A percentile compares a stretch with the other conserved stretches of the same genome.
phyloP scores from a whole-genome alignment of 768 basidiomycete species.

The Clitopilus hobsonii region DNA sequence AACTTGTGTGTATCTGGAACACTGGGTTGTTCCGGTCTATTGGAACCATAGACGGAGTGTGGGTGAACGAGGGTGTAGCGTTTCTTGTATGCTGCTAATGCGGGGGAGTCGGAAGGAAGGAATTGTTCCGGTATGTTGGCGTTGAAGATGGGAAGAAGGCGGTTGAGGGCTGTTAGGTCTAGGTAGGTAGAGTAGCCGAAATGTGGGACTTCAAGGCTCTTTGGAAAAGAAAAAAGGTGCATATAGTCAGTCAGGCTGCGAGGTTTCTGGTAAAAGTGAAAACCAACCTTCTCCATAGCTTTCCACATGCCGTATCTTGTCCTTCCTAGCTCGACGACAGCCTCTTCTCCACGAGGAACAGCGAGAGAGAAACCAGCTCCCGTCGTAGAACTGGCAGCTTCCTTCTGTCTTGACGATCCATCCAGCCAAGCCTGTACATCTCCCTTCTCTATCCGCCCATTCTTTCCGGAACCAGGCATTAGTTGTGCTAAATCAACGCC shows the following conservation, averaged over 20 bases:
- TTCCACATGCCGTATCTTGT: constrained; percentile 87
- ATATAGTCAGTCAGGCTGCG: constrained; percentile 4
- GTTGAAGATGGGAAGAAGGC: constrained; percentile 60
- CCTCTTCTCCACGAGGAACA: constrained; percentile 31
- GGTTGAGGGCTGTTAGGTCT: constrained; percentile 68
- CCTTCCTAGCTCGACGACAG: constrained; percentile 66
- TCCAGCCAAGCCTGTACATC: constrained; percentile 66
- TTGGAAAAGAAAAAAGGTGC: too few relatives aligned
- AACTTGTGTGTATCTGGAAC: constrained; percentile 54
- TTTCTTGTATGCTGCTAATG: constrained; percentile 1
- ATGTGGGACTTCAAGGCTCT: constrained; percentile 85
- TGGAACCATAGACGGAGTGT: constrained; percentile 25
- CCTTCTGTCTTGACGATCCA: constrained; percentile 13
- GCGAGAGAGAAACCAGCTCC: constrained; percentile 4
- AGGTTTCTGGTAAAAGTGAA: background rate
- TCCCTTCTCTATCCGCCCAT: constrained; percentile 67
- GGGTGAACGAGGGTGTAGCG: constrained; percentile 29
- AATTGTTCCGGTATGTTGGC: constrained; percentile 62
- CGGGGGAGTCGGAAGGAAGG: constrained; percentile 21
- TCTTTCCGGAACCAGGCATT: constrained; percentile 66
- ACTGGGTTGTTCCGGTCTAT: constrained; percentile 28
- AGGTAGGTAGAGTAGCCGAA: constrained; percentile 81
- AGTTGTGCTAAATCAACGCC: constrained; percentile 55
- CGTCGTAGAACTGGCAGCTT: constrained; percentile 10
- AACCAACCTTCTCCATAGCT: constrained; percentile 74